phyloP scores from a whole-genome alignment of 371 early-diverging fungal species.

The Haplosporangium sp. region DNA sequence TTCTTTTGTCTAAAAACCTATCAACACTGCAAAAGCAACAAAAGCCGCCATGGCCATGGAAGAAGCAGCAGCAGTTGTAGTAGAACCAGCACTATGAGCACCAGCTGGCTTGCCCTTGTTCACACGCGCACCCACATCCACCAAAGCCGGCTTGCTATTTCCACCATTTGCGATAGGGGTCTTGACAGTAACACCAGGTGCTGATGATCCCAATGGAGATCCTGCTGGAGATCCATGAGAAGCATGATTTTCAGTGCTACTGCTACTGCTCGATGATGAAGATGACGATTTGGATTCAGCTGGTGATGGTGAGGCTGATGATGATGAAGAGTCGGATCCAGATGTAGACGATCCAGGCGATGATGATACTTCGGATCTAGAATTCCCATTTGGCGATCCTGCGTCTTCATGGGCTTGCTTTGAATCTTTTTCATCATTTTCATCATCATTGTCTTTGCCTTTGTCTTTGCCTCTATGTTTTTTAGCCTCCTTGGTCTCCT shows the following conservation, averaged over 20 bases:
- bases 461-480: neutral
- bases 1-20: conserved; percentile 2
- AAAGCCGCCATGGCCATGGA: neutral
- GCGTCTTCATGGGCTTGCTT: neutral
- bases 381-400: too few relatives aligned
- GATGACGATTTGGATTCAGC: neutral
- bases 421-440: neutral
- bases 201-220: neutral
- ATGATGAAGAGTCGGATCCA: neutral
- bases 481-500: neutral
- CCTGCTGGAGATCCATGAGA: neutral
- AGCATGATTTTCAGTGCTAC: neutral
- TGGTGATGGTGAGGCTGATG: neutral
- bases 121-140: conserved; percentile 5
- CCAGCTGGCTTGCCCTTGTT: neutral
- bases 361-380: neutral
- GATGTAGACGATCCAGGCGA: neutral
- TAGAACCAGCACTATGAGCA: neutral
- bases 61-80: neutral
- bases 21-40: conserved; percentile 3
- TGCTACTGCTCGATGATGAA: neutral
- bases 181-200: neutral
- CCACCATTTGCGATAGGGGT: neutral
- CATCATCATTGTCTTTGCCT: neutral
- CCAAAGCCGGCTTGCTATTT: conserved; percentile 3